Evolutionary conservation across 192 early-diverging fungal genomes (phyloP), one percentile per base, ranked within the genome.

Genomic region (Allomyces javanicus): DNA sequence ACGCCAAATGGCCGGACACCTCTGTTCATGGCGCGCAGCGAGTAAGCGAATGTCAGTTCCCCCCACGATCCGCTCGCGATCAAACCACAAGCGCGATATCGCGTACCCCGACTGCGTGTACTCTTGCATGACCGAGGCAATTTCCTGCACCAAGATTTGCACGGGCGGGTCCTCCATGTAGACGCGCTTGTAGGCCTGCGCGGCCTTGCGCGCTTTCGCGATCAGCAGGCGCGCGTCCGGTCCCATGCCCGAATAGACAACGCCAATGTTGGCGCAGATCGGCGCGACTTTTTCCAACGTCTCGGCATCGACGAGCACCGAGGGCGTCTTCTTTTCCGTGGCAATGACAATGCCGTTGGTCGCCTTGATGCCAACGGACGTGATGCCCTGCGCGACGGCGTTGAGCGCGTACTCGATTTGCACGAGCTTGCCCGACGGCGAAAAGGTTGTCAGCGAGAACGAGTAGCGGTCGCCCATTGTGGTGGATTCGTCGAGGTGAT

Each of bases 1-100:
- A 99, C 96, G 68, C 96, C 96, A 74, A 99, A 99, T 21, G 96
- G 96, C 67, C 96, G 86, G 25, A 99, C 96, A 79, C 96, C 96
- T 73, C 96, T 95, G 71, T 11, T 40, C 68, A 66, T 55, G 5
- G 21, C 24, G 17, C 23, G 1, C 26, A n/a, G n/a, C n/a, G n/a
- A n/a, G 2, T 63, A 61, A 26, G 14, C 26, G 27, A 22, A 10
- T 10, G 0, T 14, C 23, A 7, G 25, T 25, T 10, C 12, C 9
- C 12, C 9, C 27, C 33, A 33, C 19, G n/a, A 33, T 44, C 22
- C 22, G 21, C 23, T 23, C 24, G 17, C 44, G 66, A 19, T 21
- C 24, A 17, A 6, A n/a, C 58, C 23, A 63, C 67, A 68, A 75
- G 44, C 44, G 11, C n/a, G 19, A 17, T 45, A 5, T 5, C 0